A percentile compares a stretch with the other conserved stretches of the same genome.
Conservation (phyloP, 768 basidiomycete species). For the Boletales sp. region DNA sequence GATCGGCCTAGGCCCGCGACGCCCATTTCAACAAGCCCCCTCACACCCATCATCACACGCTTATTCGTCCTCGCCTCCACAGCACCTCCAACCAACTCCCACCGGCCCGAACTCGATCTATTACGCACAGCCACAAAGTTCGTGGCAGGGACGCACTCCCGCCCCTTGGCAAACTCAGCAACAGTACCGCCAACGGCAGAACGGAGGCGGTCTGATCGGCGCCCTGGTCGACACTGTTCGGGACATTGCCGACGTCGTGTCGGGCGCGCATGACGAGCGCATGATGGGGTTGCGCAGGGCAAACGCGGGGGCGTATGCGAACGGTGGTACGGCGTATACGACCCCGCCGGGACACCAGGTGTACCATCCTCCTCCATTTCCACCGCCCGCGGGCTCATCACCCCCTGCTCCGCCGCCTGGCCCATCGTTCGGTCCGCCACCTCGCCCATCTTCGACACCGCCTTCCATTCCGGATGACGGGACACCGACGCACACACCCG, state of each 20-base stretch:
- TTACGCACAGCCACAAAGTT: not conserved
- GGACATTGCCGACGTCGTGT: constrained; percentile 29
- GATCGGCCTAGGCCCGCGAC: constrained; percentile 55
- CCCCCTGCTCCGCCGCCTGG: not conserved
- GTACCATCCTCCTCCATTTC: not conserved
- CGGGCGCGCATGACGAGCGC: constrained; percentile 21
- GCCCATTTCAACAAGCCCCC: constrained; percentile 56
- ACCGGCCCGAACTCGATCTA: not conserved
- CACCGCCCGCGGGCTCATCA: constrained; percentile 7
- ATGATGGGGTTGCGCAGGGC: constrained; percentile 7
- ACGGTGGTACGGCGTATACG: too few species aligned
- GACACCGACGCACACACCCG: constrained; percentile 59
- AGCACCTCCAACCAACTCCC: not conserved
- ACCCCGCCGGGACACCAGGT: too few species aligned
- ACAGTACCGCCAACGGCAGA: constrained; percentile 15
- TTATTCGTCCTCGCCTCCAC: not conserved
- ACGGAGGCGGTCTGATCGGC: constrained; percentile 24
- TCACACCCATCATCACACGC: constrained; percentile 2
- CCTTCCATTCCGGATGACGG: constrained; percentile 43
- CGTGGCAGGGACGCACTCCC: not conserved
- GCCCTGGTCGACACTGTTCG: constrained; percentile 24
- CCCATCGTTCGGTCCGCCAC: not conserved
- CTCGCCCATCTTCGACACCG: constrained; percentile 15
- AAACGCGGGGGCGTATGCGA: constrained; percentile 20
- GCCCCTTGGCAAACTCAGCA: constrained; percentile 19